phyloP scores from a whole-genome alignment of 1,139 yeast genomes.

The Scheffersomyces parashehatae region DNA sequence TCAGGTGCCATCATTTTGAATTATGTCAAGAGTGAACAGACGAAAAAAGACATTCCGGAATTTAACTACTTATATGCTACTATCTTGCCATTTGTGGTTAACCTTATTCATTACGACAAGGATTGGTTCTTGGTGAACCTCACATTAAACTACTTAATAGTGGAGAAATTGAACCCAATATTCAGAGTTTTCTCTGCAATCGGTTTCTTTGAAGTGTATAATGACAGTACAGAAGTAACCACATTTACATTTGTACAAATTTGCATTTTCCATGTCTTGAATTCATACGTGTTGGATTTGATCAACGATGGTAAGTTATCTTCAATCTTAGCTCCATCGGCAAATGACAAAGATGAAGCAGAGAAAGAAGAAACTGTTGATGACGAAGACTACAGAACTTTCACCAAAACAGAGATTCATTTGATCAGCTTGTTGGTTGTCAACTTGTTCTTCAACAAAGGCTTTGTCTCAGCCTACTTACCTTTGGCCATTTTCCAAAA shows the following conservation, averaged over 20 bases:
- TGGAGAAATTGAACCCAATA: slow-evolving; percentile 32
- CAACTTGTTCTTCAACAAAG: slow-evolving; percentile 30
- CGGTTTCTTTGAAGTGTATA: slow-evolving; percentile 33
- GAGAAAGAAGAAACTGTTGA: slow-evolving; percentile 2
- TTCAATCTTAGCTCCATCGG: slow-evolving; percentile 9
- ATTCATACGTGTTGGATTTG: slow-evolving; percentile 25
- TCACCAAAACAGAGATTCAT: slow-evolving; percentile 40
- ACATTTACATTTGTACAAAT: slow-evolving; percentile 23
- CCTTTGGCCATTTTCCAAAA: slow-evolving; percentile 39
- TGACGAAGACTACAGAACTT: slow-evolving; percentile 15
- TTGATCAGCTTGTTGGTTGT: slow-evolving; percentile 28
- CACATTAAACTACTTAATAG: slow-evolving; percentile 38
- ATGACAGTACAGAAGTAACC: slow-evolving; percentile 18
- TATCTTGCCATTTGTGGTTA: slow-evolving; percentile 31
- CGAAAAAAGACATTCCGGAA: slow-evolving; percentile 29
- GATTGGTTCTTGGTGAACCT: slow-evolving; percentile 33
- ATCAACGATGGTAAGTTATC: slow-evolving; percentile 26
- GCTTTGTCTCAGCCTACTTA: slow-evolving; percentile 9
- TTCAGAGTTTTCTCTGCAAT: slow-evolving; percentile 31
- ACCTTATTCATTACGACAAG: slow-evolving; percentile 20
- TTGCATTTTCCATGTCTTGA: slow-evolving; percentile 24
- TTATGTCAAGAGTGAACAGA: slow-evolving; percentile 20
- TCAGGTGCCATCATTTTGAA: slow-evolving; percentile 30
- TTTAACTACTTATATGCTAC: slow-evolving; percentile 40
- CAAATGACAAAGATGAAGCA: slow-evolving; percentile 15